Conservation (phyloP, 2,329 filamentous ascomycete species). For the Eutypella sp. region DNA sequence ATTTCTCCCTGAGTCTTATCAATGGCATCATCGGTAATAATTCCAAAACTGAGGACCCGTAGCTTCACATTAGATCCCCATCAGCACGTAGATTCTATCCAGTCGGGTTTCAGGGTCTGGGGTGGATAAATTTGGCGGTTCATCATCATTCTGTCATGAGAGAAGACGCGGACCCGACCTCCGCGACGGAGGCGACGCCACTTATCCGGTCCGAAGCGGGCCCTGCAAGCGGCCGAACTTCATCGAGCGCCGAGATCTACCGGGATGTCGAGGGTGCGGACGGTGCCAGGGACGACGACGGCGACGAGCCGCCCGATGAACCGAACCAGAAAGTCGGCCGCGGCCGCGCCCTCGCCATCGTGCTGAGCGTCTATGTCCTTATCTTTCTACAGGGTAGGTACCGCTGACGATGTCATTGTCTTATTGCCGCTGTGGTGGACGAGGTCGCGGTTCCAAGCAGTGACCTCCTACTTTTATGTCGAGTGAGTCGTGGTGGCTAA, state of each 20-base stretch:
- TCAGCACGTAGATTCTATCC: too few relatives aligned
- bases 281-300: too few relatives aligned
- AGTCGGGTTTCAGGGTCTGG: too few relatives aligned
- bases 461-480: too few relatives aligned
- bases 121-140: too few relatives aligned
- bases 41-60: too few relatives aligned
- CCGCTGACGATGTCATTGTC: too few relatives aligned
- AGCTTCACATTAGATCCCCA: too few relatives aligned
- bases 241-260: constrained; percentile 9
- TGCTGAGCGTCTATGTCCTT: constrained; percentile 48
- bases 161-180: constrained; percentile 10
- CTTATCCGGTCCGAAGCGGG: constrained; percentile 18
- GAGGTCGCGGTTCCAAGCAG: too few relatives aligned
- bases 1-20: background rate
- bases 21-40: background rate
- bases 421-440: too few relatives aligned
- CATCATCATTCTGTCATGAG: too few relatives aligned
- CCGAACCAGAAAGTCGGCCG: constrained; percentile 25
- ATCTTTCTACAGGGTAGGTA: constrained; percentile 55
- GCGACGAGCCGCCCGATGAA: constrained; percentile 18
- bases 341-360: constrained; percentile 39
- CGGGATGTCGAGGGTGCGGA: constrained; percentile 11
- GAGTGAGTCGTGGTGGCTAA: too few relatives aligned
- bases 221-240: constrained; percentile 7
- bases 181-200: constrained; percentile 21